phyloP scores from a whole-genome alignment of 2,329 filamentous ascomycete genomes.

The Hypoxylon sp. region DNA sequence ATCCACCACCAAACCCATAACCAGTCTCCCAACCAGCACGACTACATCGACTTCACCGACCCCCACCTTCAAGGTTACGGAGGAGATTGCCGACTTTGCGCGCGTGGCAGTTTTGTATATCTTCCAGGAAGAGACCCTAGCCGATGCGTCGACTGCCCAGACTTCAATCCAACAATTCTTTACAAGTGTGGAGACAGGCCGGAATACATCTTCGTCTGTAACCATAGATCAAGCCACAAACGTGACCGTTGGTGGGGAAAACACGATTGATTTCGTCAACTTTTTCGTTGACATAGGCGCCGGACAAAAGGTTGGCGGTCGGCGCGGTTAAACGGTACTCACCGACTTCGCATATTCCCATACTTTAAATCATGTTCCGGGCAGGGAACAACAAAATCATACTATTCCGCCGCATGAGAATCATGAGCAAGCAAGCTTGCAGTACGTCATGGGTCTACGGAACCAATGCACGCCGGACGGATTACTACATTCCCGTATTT shows the following conservation, averaged over 20 bases:
- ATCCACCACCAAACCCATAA: slow-evolving; percentile 42
- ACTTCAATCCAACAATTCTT: slow-evolving; percentile 70
- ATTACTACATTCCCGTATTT: slow-evolving; percentile 28
- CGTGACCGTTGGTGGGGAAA: slow-evolving; percentile 61
- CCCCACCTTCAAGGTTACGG: slow-evolving; percentile 64
- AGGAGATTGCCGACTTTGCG: slow-evolving; percentile 74
- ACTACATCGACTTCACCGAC: slow-evolving; percentile 51
- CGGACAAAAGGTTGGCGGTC: slow-evolving; percentile 46
- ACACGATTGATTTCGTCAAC: slow-evolving; percentile 67
- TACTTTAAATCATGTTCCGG: slow-evolving; percentile 11
- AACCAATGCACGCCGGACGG: slow-evolving; percentile 25
- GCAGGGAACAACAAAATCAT: slow-evolving; percentile 5
- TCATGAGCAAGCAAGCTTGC: slow-evolving; percentile 35
- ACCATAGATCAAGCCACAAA: slow-evolving; percentile 58
- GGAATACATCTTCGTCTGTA: slow-evolving; percentile 45
- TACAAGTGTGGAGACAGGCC: slow-evolving; percentile 53
- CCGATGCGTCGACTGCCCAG: slow-evolving; percentile 69
- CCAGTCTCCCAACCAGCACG: slow-evolving; percentile 41
- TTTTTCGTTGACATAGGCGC: slow-evolving; percentile 59
- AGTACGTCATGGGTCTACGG: slow-evolving; percentile 13
- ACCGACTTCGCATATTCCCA: slow-evolving; percentile 7
- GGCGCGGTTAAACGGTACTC: slow-evolving; percentile 31
- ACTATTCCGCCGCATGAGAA: slow-evolving; percentile 14
- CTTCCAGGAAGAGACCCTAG: slow-evolving; percentile 68
- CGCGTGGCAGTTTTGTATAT: slow-evolving; percentile 74